These are phyloP conservation scores for Choiromyces venosus DNA, from an alignment of 495 filamentous ascomycete species.

Conservation along the genomic window DNA sequence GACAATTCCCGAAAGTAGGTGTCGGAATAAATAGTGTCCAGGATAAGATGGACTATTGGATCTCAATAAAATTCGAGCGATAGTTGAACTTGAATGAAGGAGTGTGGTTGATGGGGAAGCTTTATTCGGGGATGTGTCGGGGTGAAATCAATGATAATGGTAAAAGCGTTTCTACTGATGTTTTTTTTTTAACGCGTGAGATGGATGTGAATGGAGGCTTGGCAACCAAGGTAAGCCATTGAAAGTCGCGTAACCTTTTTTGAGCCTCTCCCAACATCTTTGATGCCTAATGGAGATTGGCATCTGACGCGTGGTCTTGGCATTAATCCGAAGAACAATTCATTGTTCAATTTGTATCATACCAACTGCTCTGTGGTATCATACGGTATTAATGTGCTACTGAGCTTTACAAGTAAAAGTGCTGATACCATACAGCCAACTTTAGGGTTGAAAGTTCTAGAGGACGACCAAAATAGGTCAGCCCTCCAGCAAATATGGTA, in stretches of 20 bases:
- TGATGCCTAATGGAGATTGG: too few relatives aligned
- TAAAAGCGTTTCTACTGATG: neutral
- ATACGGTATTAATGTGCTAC: too few relatives aligned
- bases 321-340: neutral
- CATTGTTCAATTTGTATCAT: neutral
- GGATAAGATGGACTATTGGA: neutral
- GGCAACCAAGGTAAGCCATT: neutral
- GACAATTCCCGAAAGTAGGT: neutral
- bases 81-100: neutral
- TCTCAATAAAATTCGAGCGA: neutral
- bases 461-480: too few relatives aligned
- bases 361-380: too few relatives aligned
- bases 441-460: too few relatives aligned
- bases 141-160: neutral
- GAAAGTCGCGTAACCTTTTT: neutral
- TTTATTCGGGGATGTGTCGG: neutral
- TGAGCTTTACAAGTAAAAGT: too few relatives aligned
- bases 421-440: too few relatives aligned
- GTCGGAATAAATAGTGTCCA: neutral
- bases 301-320: neutral
- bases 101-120: neutral
- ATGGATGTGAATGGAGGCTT: neutral
- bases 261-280: neutral
- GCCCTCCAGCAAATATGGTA: neutral
- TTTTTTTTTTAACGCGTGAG: neutral